Conservation (phyloP, 176 grass and related monocot genomes). For the Poa pratensis region DNA sequence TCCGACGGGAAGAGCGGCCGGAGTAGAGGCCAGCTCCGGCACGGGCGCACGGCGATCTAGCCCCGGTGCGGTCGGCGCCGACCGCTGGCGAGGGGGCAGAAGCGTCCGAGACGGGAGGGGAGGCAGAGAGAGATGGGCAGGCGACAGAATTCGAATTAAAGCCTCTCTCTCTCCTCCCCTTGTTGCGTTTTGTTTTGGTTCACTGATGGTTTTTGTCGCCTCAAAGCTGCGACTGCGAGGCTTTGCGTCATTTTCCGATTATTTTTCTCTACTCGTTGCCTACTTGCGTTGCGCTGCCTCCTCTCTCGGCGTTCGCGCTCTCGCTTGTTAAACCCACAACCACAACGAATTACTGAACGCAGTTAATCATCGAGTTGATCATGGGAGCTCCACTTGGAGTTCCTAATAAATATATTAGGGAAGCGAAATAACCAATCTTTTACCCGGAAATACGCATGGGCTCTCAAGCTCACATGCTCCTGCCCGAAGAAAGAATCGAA, state of each 20-base stretch:
- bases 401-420: too few relatives aligned
- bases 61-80: neutral
- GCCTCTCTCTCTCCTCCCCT: conserved; percentile 9
- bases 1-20: neutral
- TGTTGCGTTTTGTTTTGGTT: conserved; percentile 41
- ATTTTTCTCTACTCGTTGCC: neutral
- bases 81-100: neutral
- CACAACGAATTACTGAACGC: too few relatives aligned
- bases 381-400: too few relatives aligned
- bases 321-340: neutral
- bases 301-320: neutral
- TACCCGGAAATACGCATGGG: too few relatives aligned
- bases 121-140: neutral
- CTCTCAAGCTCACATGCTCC: too few relatives aligned
- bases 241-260: neutral
- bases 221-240: conserved; percentile 1
- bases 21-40: conserved; percentile 23
- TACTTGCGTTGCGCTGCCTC: neutral
- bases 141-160: conserved; percentile 74
- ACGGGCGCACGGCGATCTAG: conserved; percentile 29
- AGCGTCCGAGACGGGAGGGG: neutral
- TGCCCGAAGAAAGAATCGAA: too few relatives aligned
- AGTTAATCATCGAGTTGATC: too few relatives aligned
- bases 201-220: conserved; percentile 36
- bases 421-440: too few relatives aligned